Evolutionary conservation across 768 basidiomycete genomes (phyloP), one percentile per base, ranked within the genome.

Genomic region (Neoboletus magnificus): DNA sequence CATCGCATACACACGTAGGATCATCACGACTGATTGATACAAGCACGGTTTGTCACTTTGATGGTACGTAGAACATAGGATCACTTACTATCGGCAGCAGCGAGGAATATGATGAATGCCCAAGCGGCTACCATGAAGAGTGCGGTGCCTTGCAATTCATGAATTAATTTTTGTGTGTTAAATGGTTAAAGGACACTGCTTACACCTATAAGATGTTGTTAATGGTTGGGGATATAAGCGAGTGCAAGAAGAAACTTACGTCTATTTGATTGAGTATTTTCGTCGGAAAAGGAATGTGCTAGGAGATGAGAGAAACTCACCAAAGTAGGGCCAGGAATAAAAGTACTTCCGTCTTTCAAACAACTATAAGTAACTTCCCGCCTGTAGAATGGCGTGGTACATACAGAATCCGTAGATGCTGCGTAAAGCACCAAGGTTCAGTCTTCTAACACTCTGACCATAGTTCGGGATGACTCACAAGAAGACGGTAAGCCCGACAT

Each of bases 1-100:
- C 51, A 67, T 55, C 18, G 66, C 63, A 30, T 66, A 68, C 13
- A 67, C 51, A 0, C 66, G 61, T 8, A 66, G 32, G 48, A 66
- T 60, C 66, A 66, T 66, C 35, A 61, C 44, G 11, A 66, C 66
- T 66, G 33, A 16, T 48, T 3, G 30, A 7, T 4, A 18, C n/a
- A 8, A n/a, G 22, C 6, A 32, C 3, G 9, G 6, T 12, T 20
- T 18, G 6, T 46, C 29, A 48, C 18, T 15, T 2, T 16, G 2
- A 45, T 11, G 9, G 18, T 5, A 29, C 7, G 22, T 7, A 25
- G 20, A 23, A 4, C 10, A 50, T 11, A 6, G 1, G 10, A 5
- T 1, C n/a, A 66, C 65, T 58, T 37, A 66, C 65, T 22, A 16
- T 66, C 66, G 0, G 58, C 44, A 11, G 48, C 56, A 37, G 50